Evolutionary conservation across 163 green algal genomes (phyloP).

Genomic region (Chloroidium sp.): DNA sequence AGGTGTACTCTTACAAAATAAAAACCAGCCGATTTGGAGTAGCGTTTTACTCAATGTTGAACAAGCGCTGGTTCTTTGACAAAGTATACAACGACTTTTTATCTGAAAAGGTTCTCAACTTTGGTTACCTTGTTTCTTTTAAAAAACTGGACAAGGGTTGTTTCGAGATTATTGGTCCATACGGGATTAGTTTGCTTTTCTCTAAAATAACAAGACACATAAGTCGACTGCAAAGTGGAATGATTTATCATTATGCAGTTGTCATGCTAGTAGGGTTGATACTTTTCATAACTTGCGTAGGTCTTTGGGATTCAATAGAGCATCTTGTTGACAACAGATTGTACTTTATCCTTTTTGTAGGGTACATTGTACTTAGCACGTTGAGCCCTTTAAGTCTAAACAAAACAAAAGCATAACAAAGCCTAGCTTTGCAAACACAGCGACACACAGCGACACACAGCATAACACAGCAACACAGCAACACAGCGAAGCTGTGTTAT

Average conservation of each 20-base stretch:
- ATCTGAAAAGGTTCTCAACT: conserved; percentile 28
- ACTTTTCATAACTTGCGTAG: conserved; percentile 26
- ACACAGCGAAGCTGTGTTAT: too few relatives aligned
- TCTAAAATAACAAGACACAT: conserved; percentile 22
- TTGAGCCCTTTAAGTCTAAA: too few relatives aligned
- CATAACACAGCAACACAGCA: too few relatives aligned
- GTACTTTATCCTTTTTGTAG: conserved; percentile 29
- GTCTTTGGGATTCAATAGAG: conserved; percentile 35
- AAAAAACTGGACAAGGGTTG: conserved; percentile 38
- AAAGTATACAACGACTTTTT: conserved; percentile 51
- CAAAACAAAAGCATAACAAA: too few relatives aligned
- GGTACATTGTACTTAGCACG: background rate
- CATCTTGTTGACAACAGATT: conserved; percentile 28
- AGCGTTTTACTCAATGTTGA: conserved; percentile 32
- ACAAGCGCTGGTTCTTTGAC: conserved; percentile 48
- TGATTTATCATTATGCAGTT: conserved; percentile 51
- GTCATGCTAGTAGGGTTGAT: conserved; percentile 41
- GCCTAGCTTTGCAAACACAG: too few relatives aligned
- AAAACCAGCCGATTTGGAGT: conserved; percentile 20
- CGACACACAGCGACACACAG: too few relatives aligned
- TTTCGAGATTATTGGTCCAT: conserved; percentile 42
- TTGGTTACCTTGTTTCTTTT: conserved; percentile 38
- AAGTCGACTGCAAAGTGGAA: conserved; percentile 35
- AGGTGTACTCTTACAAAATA: conserved; percentile 17
- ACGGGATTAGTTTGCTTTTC: conserved; percentile 27